phyloP scores from a whole-genome alignment of 2,329 filamentous ascomycete genomes.

The Diaporthe sp. region DNA sequence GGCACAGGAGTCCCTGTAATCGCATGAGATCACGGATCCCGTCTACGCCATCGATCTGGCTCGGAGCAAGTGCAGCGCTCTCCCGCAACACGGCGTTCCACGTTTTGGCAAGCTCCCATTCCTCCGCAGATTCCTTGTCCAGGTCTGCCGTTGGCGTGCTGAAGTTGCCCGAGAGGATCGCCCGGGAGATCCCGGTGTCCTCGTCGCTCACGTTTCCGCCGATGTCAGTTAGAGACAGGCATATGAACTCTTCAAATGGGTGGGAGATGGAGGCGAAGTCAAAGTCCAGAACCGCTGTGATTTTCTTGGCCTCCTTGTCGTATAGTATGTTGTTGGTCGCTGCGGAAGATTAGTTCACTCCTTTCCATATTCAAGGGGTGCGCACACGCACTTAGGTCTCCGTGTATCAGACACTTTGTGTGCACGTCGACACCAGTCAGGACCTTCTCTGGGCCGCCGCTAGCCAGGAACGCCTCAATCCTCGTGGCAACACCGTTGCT shows the following conservation, averaged over 20 bases:
- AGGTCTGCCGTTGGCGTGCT: not conserved
- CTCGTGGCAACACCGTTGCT: slow-evolving; percentile 33
- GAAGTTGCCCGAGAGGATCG: slow-evolving; percentile 3
- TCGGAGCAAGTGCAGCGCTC: not conserved
- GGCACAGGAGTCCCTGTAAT: not conserved
- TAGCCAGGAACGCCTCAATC: slow-evolving; percentile 40
- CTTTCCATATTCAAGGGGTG: not conserved
- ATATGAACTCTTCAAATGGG: slow-evolving; percentile 44
- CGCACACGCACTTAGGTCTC: slow-evolving; percentile 45
- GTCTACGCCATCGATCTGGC: not conserved
- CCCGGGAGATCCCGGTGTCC: not conserved
- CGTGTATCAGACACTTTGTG: slow-evolving; percentile 42
- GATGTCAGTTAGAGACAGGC: slow-evolving; percentile 41
- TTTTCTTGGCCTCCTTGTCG: slow-evolving; percentile 40
- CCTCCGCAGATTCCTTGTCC: not conserved
- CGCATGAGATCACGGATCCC: not conserved
- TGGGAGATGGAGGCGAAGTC: slow-evolving; percentile 45
- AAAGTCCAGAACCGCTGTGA: slow-evolving; percentile 47
- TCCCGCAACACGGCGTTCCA: not conserved
- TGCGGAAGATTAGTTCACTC: slow-evolving; percentile 13
- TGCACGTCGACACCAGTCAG: slow-evolving; percentile 40
- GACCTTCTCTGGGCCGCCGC: slow-evolving; percentile 29
- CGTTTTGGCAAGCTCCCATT: not conserved
- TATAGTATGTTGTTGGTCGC: slow-evolving; percentile 47
- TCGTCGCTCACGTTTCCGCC: slow-evolving; percentile 41